These are phyloP conservation scores for Vigna unguiculata DNA, from an alignment of 306 rosid species.

Conservation along the genomic window DNA sequence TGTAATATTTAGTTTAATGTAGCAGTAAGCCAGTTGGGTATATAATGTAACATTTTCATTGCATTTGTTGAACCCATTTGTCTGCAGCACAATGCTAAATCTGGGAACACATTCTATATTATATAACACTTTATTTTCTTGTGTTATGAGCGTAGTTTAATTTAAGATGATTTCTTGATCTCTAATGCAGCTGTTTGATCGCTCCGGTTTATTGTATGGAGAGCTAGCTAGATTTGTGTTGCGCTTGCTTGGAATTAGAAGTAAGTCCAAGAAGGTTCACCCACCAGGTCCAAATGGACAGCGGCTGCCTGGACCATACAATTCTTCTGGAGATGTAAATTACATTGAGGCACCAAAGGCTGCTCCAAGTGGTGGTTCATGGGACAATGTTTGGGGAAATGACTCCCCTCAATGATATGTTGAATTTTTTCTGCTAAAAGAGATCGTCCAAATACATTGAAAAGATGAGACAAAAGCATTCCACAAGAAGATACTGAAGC, in stretches of 20 bases:
- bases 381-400: slow-evolving; percentile 95
- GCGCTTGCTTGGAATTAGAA: slow-evolving; percentile 76
- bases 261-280: slow-evolving; percentile 58
- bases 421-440: neutral
- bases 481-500: slow-evolving; percentile 23
- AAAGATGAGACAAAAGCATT: slow-evolving; percentile 41
- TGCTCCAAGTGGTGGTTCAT: slow-evolving; percentile 74
- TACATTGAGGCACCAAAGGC: slow-evolving; percentile 71
- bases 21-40: neutral
- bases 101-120: slow-evolving; percentile 1
- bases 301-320: slow-evolving; percentile 58
- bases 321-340: slow-evolving; percentile 54
- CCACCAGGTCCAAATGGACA: slow-evolving; percentile 70
- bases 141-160: slow-evolving; percentile 4
- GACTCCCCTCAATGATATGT: slow-evolving; percentile 56
- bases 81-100: neutral
- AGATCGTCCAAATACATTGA: slow-evolving; percentile 38
- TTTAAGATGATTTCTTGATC: slow-evolving; percentile 34
- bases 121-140: slow-evolving; percentile 10
- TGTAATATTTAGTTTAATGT: slow-evolving; percentile 1
- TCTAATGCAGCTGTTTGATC: slow-evolving; percentile 79
- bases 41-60: neutral
- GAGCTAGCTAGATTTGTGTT: slow-evolving; percentile 92
- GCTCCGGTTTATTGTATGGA: slow-evolving; percentile 87
- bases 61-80: neutral